Conservation (phyloP, 1,284 basidiomycete species). For the Bjerkandera adusta region DNA sequence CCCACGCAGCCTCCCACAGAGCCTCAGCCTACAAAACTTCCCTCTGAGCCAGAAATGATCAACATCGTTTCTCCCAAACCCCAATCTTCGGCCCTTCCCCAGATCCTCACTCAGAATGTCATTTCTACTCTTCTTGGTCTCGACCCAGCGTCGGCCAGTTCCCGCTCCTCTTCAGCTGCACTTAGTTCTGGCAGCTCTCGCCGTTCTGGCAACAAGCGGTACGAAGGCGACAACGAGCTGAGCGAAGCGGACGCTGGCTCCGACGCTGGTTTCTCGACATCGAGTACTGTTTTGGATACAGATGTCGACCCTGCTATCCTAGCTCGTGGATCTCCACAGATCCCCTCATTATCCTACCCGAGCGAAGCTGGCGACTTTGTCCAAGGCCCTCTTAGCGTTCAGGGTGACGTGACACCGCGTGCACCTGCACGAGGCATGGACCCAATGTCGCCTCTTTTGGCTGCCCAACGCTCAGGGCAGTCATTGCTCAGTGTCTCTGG, state of each 20-base stretch:
- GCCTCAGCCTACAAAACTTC: conserved; percentile 7
- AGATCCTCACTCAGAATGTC: conserved; percentile 63
- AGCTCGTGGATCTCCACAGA: conserved; percentile 29
- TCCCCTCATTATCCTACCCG: conserved; percentile 19
- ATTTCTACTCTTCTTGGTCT: conserved; percentile 57
- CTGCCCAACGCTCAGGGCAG: conserved; percentile 10
- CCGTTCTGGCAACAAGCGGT: conserved; percentile 42
- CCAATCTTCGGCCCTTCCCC: conserved; percentile 43
- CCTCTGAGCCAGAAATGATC: conserved; percentile 30
- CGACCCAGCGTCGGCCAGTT: conserved; percentile 27
- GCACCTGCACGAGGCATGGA: conserved; percentile 37
- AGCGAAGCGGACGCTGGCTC: conserved; percentile 33
- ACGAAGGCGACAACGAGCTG: conserved; percentile 53
- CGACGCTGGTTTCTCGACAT: conserved; percentile 38
- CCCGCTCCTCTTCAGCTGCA: conserved; percentile 51
- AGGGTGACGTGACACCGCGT: conserved; percentile 51
- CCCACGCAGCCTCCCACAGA: conserved; percentile 7
- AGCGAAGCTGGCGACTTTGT: conserved; percentile 6
- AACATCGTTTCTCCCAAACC: conserved; percentile 44
- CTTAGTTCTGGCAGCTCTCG: conserved; percentile 38
- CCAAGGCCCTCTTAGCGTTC: conserved; percentile 21
- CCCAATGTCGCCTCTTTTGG: conserved; percentile 18
- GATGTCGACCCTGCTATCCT: conserved; percentile 29
- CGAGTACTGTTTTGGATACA: conserved; percentile 42
- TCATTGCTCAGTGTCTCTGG: conserved; percentile 17